These are phyloP conservation scores for Candida manassasensis DNA, from an alignment of 805 yeast species.

Conservation along the genomic window DNA sequence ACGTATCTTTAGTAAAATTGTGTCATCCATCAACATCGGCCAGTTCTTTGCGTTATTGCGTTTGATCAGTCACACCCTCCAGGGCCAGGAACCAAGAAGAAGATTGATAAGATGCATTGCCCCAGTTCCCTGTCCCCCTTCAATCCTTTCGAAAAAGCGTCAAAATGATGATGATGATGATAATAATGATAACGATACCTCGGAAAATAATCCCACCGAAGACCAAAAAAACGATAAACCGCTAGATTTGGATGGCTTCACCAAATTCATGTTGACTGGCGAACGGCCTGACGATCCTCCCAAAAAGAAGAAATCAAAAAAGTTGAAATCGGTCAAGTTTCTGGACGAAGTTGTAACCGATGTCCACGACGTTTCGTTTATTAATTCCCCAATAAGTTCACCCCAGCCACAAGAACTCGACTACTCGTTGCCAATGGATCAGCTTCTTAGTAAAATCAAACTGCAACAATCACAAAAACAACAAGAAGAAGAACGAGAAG, in stretches of 20 bases:
- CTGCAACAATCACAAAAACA: conserved; percentile 11
- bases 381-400: conserved; percentile 17
- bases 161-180: conserved; percentile 39
- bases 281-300: conserved; percentile 50
- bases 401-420: conserved; percentile 40
- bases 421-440: conserved; percentile 72
- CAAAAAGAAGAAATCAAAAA: conserved; percentile 36
- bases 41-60: conserved; percentile 87
- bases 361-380: conserved; percentile 24
- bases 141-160: conserved; percentile 64
- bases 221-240: conserved; percentile 23
- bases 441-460: conserved; percentile 46
- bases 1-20: conserved; percentile 46
- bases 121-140: conserved; percentile 72
- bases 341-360: conserved; percentile 59
- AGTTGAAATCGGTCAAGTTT: conserved; percentile 63
- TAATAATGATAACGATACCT: conserved; percentile 8
- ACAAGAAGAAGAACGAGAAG: conserved; percentile 62
- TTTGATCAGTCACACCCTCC: conserved; percentile 66
- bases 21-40: conserved; percentile 69
- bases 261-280: conserved; percentile 80
- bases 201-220: neutral
- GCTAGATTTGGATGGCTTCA: conserved; percentile 80
- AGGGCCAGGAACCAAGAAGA: conserved; percentile 51
- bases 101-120: conserved; percentile 50